Conservation (phyloP, 176 grass and related monocot species). For the Avena atlantica region DNA sequence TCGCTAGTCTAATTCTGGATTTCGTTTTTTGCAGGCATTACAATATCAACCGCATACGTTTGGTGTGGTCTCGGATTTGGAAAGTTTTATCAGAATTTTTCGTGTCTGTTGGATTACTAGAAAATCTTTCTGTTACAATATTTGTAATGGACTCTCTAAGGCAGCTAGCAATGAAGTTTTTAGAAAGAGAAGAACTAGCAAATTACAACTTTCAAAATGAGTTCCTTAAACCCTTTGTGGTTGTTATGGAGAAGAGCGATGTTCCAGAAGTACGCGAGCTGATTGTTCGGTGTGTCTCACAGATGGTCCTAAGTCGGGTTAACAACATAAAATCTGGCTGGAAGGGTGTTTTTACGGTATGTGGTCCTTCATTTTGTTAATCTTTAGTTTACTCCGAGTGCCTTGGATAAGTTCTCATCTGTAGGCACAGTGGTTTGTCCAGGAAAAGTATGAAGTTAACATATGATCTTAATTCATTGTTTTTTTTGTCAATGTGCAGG, state of each 20-base stretch:
- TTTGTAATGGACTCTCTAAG: conserved; percentile 98
- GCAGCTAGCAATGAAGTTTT: conserved; percentile 97
- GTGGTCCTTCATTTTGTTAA: conserved; percentile 7
- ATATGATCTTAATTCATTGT: conserved; percentile 27
- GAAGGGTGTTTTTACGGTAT: conserved; percentile 96
- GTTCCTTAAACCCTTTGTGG: conserved; percentile 88
- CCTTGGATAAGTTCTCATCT: conserved; percentile 4
- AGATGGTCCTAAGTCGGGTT: conserved; percentile 94
- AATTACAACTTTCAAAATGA: conserved; percentile 99
- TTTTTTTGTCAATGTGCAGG: conserved; percentile 58
- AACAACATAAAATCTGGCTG: conserved; percentile 97
- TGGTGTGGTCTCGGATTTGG: conserved; percentile 99
- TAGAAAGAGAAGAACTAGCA: conserved; percentile 93
- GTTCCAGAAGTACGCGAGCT: conserved; percentile 88
- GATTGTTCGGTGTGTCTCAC: conserved; percentile 95
- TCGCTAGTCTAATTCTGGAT: conserved; percentile 41
- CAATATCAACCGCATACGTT: conserved; percentile 86
- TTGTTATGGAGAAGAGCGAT: conserved; percentile 90
- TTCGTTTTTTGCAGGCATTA: conserved; percentile 83
- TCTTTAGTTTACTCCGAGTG: conserved; percentile 34
- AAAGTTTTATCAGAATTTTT: conserved; percentile 93
- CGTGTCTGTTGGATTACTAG: conserved; percentile 90
- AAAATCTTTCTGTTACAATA: conserved; percentile 96
- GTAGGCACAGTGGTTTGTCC: conserved; percentile 5
- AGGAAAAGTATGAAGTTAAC: conserved; percentile 5